A percentile compares a stretch with the other conserved stretches of the same genome.
phyloP scores from a whole-genome alignment of 345 rosid genomes.

The Moringa oleifera region DNA sequence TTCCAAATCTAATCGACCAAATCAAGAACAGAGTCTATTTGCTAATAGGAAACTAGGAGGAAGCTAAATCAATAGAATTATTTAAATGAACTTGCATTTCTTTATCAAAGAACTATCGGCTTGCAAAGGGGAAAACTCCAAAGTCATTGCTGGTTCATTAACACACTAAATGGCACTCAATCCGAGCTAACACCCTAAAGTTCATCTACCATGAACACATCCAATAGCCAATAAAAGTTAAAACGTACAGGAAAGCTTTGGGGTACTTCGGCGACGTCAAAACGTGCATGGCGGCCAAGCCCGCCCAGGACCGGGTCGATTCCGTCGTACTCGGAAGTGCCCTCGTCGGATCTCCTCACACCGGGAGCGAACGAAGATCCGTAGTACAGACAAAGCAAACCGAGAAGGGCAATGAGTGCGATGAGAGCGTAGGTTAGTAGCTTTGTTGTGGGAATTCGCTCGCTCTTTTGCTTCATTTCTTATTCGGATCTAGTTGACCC shows the following conservation, averaged over 20 bases:
- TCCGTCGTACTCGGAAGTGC: conserved; percentile 28
- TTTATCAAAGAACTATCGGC: neutral
- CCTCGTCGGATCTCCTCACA: conserved; percentile 45
- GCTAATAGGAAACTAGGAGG: too few relatives aligned
- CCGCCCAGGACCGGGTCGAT: conserved; percentile 36
- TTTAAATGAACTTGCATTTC: too few relatives aligned
- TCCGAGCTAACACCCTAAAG: neutral
- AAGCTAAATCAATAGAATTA: too few relatives aligned
- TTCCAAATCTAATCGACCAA: too few relatives aligned
- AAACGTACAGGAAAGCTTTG: conserved; percentile 64
- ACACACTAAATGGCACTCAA: neutral
- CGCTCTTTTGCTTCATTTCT: conserved; percentile 54
- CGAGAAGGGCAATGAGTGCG: conserved; percentile 53
- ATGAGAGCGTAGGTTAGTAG: conserved; percentile 50
- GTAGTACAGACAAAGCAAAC: conserved; percentile 64
- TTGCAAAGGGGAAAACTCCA: too few relatives aligned
- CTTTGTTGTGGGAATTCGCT: conserved; percentile 39
- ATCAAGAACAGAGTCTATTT: too few relatives aligned
- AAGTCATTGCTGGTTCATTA: neutral
- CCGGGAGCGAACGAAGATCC: conserved; percentile 78
- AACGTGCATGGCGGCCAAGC: conserved; percentile 19
- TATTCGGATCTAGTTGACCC: conserved; percentile 4
- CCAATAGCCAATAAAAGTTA: neutral
- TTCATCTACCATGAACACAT: neutral
- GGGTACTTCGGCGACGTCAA: conserved; percentile 36